Conservation (phyloP, 306 rosid species). For the Prunus kanzakura region DNA sequence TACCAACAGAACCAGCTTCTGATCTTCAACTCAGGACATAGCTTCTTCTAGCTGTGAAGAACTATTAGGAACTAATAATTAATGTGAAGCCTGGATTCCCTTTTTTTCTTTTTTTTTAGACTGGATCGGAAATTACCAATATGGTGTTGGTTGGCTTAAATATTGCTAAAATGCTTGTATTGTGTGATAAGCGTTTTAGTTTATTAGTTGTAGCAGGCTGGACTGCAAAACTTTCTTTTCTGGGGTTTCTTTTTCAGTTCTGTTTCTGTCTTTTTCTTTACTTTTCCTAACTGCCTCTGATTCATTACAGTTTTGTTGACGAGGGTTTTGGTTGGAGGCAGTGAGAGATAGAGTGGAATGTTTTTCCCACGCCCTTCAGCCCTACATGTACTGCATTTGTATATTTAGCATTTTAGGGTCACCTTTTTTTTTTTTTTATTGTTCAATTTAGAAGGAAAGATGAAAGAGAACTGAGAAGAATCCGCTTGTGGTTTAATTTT, state of each 20-base stretch:
- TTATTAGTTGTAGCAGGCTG: slow-evolving; percentile 3
- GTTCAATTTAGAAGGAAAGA: not conserved
- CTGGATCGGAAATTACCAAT: slow-evolving; percentile 5
- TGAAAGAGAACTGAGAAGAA: not conserved
- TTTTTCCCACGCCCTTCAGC: not conserved
- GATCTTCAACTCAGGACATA: not conserved
- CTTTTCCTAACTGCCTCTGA: slow-evolving; percentile 19
- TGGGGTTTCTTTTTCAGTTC: not conserved
- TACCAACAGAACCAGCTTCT: not conserved
- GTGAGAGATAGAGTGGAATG: not conserved
- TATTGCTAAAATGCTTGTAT: not conserved
- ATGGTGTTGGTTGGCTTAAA: not conserved
- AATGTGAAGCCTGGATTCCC: not conserved
- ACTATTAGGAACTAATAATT: not conserved
- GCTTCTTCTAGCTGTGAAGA: not conserved
- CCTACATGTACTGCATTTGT: not conserved
- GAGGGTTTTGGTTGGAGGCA: not conserved
- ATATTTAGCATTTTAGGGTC: not conserved
- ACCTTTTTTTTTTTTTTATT: not conserved
- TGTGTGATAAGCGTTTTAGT: not conserved
- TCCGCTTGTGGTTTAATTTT: not conserved
- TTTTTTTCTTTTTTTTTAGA: not conserved
- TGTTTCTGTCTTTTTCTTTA: slow-evolving; percentile 9
- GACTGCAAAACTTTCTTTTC: slow-evolving; percentile 12
- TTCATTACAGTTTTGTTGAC: slow-evolving; percentile 9